Evolutionary conservation across 768 basidiomycete genomes (phyloP).

Genomic region (Glaciozyma martinii): DNA sequence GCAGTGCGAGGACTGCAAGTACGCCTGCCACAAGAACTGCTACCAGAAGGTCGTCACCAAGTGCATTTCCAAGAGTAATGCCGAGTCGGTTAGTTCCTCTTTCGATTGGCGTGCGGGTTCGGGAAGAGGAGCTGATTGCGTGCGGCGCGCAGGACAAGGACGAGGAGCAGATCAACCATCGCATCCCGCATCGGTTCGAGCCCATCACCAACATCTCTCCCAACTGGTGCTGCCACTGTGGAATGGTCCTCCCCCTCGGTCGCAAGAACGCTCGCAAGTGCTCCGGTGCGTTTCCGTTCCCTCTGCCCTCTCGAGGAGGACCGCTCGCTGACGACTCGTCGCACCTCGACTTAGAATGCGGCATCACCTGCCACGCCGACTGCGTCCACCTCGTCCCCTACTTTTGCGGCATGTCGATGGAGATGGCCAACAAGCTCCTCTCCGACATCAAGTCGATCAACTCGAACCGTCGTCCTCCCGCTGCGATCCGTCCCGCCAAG

Average conservation of each 20-base stretch:
- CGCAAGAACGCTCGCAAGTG: constrained; percentile 94
- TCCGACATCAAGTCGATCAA: constrained; percentile 64
- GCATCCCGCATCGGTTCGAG: constrained; percentile 97
- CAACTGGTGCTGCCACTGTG: constrained; percentile 99
- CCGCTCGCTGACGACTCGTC: not conserved
- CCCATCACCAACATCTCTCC: constrained; percentile 92
- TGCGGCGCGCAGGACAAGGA: constrained; percentile 63
- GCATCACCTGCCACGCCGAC: constrained; percentile 74
- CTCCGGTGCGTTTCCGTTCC: constrained; percentile 43
- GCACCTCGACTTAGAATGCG: constrained; percentile 57
- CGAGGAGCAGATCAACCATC: constrained; percentile 90
- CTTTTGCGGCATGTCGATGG: constrained; percentile 99
- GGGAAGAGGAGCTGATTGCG: not conserved
- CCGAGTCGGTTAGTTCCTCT: constrained; percentile 60
- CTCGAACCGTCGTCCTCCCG: constrained; percentile 38
- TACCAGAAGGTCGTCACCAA: constrained; percentile 98
- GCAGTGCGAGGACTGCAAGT: constrained; percentile 98
- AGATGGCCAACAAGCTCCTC: constrained; percentile 87
- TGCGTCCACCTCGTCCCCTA: constrained; percentile 98
- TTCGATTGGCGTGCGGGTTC: not conserved
- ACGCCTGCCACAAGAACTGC: constrained; percentile 98
- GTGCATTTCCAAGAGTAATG: constrained; percentile 94
- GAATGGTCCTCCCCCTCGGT: constrained; percentile 85
- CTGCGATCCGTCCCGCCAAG: constrained; percentile 5
- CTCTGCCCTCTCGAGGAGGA: not conserved